Evolutionary conservation across 352 stramenopile genomes (phyloP), one percentile per base, ranked within the genome.

Genomic region (Phytophthora cryptogea): DNA sequence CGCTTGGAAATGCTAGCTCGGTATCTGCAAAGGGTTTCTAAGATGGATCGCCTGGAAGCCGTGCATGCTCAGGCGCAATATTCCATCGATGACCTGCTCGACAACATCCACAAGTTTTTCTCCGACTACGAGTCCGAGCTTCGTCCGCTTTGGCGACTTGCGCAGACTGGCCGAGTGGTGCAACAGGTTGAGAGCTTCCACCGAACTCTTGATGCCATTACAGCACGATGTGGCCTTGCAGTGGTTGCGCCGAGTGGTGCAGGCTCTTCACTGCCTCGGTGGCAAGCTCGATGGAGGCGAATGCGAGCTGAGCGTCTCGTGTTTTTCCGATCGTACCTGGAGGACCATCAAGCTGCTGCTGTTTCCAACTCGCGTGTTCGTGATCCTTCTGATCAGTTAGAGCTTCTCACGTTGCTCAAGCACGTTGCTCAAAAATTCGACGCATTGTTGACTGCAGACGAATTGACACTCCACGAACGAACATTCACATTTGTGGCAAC

Each of bases 121-220:
- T 44, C 30, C 23, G 31, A 17, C 10, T 77, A 77, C 27, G 53
- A 54, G 27, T 44, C 47, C 23, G 60, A 77, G 40, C 63, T 65
- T 20, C 55, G 54, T 11, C 53, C 68, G 17, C 48, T 77, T 5
- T 72, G 53, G 68, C 59, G 68, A 6, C 64, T 74, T 27, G 55
- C 59, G 8, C 59, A 72, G 44, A 77, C 64, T 2, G 68, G 68
- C n/a, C 64, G 68, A 50, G 32, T 76, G 11, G 68, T 71, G 37
- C 59, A 70, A 27, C 59, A 73, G 60, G 56, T 73, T 11, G 68
- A 76, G 44, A 63, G 65, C 17, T 67, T 73, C 28, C 63, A 73
- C n/a, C 63, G 64, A 35, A 49, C 37, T 7, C 46, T 77, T 27
- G 68, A 77, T 49, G 59, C 68, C 30, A 63, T 74, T 27, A 74